Conservation (phyloP, 169 alveolate species). For the Babesia sp. region DNA sequence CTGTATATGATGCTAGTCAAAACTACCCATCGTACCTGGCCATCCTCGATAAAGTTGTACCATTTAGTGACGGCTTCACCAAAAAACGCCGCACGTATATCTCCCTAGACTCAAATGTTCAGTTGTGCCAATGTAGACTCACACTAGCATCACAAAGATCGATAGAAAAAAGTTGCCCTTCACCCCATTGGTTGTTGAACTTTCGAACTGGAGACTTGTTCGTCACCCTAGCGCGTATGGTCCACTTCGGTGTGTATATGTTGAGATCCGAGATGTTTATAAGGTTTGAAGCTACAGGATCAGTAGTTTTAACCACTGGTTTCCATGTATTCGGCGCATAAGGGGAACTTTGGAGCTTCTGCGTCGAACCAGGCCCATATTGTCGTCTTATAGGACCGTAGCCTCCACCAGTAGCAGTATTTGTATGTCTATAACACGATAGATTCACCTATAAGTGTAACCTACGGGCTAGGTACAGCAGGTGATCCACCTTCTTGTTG, state of each 20-base stretch:
- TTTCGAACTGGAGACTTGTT: slow-evolving; percentile 58
- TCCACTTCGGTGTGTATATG: slow-evolving; percentile 67
- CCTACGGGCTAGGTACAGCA: too few relatives aligned
- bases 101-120: slow-evolving; percentile 35
- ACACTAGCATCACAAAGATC: slow-evolving; percentile 62
- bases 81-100: slow-evolving; percentile 72
- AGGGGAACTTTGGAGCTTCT: slow-evolving; percentile 8
- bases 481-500: too few relatives aligned
- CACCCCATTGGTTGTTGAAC: slow-evolving; percentile 68
- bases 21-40: slow-evolving; percentile 42
- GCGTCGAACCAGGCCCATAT: background rate
- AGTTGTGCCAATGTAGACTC: background rate
- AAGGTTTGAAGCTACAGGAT: background rate
- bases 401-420: background rate
- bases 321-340: background rate
- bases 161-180: slow-evolving; percentile 58
- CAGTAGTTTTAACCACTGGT: slow-evolving; percentile 25
- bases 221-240: slow-evolving; percentile 55
- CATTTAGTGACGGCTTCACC: slow-evolving; percentile 81
- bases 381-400: background rate
- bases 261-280: slow-evolving; percentile 55
- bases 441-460: too few relatives aligned
- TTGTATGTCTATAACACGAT: too few relatives aligned
- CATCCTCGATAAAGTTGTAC: slow-evolving; percentile 74
- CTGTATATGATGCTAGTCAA: background rate